Base-by-base conservation (phyloP, 1,139 yeast genomes). In the Yamadazyma trypodendri region DNA sequence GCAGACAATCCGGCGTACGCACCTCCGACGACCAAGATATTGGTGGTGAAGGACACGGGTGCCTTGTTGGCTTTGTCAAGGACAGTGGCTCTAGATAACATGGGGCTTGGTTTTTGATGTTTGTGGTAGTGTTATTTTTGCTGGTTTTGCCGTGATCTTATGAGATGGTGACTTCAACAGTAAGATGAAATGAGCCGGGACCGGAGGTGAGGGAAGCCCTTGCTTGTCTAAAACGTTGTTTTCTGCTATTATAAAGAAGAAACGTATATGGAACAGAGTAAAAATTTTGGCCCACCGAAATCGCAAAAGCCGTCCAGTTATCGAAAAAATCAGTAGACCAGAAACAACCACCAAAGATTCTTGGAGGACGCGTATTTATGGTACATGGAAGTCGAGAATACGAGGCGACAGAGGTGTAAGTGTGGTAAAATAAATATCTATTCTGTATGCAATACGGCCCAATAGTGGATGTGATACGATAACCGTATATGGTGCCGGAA, bases 1-100 rank as follows among this genome's bases (percentile, higher is more conserved):
- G 76, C 67, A 1, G 75, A 57, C 24, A 73, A 51, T 0, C 80
- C 81, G n/a, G 73, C 71, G 46, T 65, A 75, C 0, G 79, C 68
- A 1, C 79, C 79, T 4, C 81, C 81, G n/a, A 74, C 68, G 4
- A 74, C 60, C 28, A 75, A 58, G 6, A 75, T 61, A 39, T 68
- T 68, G 31, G 65, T 59, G 21, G 42, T 42, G 28, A 41, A 41
- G 3, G 46, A 39, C 4, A 39, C 35, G 7, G 36, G 32, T 10
- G 31, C 24, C 12, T 15, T 32, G 18, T 28, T 41, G 12, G 30
- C 32, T 15, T 32, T 32, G 15, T 31, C 29, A 4, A 41, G 32
- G 15, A 31, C 39, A 9, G 41, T 41, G 11, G 41, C 25, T 21
- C 29, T 35, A 12, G 35, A 31, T 25, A 38, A 23, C 18, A 35